Evolutionary conservation across 2,329 filamentous ascomycete species (phyloP), one percentile per base, ranked within the genome.

Genomic region (Pseudocercospora eumusae): DNA sequence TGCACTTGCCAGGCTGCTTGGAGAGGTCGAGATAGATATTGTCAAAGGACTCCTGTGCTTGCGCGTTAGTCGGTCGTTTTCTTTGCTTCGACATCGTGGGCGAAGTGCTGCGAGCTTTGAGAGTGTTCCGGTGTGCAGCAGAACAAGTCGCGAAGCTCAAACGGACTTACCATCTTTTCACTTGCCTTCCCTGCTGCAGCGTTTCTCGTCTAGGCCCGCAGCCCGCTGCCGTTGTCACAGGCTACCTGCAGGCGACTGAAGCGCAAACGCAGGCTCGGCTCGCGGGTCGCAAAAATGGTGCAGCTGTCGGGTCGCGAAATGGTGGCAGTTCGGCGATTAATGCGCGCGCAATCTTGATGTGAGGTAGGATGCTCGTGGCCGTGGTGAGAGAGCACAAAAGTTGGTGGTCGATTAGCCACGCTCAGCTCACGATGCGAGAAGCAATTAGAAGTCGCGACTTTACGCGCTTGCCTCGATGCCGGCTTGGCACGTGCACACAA

Each of bases 1-100:
- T 88, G 81, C 93, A 97, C 80, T 93, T 95, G 69, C 95, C 95
- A 62, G 88, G 85, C 78, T 95, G 89, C 78, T 92, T 95, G 71
- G 93, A 97, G 64, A 99, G 86, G 77, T 99, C 93, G 71, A 99
- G 87, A 79, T 95, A 93, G 80, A 98, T 96, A 79, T 92, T 92
- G 75, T 98, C 93, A 80, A 99, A 99, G 75, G 89, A 95, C 86
- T 99, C 95, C 84, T 85, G 88, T 28, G 27, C 28, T 18, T 50
- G n/a, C 28, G n/a, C 44, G 54, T 64, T 49, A 64, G 53, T 40
- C 8, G 56, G 15, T n/a, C 52, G 27, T 23, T 54, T 54, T 28
- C 40, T 54, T 2, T 18, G 52, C 28, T 36, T 54, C 27, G 52
- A 36, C 31, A 40, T 33, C 23, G 18, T 40, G 52, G 52, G 47